These are phyloP conservation scores for Guadua angustifolia DNA, from an alignment of 176 grass and related monocot genomes.

Conservation along the genomic window DNA sequence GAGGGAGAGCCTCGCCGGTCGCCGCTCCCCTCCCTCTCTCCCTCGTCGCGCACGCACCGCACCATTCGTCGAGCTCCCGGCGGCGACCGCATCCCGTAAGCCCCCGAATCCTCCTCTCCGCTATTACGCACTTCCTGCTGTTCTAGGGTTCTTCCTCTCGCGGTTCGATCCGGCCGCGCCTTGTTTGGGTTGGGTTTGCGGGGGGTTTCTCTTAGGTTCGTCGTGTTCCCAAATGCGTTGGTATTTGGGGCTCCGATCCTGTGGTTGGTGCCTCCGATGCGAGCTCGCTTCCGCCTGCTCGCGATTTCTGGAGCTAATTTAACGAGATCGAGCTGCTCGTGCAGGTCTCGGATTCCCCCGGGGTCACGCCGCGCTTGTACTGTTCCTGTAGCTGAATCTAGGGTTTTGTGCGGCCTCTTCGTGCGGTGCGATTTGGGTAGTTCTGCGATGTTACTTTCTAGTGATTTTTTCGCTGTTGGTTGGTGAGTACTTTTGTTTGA, in stretches of 20 bases:
- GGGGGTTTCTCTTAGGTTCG: not conserved
- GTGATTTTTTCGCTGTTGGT: not conserved
- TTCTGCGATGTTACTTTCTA: not conserved
- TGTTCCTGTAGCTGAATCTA: conserved; percentile 2
- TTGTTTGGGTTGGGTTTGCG: not conserved
- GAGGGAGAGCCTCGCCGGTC: not conserved
- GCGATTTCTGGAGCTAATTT: not conserved
- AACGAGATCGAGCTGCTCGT: not conserved
- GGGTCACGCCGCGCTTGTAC: not conserved
- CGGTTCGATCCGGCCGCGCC: not conserved
- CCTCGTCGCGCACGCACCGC: not conserved
- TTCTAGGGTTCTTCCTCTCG: not conserved
- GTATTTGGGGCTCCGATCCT: not conserved
- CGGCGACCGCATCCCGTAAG: not conserved
- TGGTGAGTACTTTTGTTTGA: not conserved
- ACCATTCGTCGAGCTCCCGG: not conserved
- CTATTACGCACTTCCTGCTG: no score
- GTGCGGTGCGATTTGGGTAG: not conserved
- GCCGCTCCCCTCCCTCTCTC: not conserved
- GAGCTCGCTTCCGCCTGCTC: not conserved
- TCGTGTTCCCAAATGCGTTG: not conserved
- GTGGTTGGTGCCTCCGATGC: not conserved
- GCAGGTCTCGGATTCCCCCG: not conserved
- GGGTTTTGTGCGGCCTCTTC: not conserved
- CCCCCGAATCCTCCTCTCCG: not conserved